Base-by-base conservation (phyloP, 2,329 filamentous ascomycete species). In the Bipolaris zeicola region DNA sequence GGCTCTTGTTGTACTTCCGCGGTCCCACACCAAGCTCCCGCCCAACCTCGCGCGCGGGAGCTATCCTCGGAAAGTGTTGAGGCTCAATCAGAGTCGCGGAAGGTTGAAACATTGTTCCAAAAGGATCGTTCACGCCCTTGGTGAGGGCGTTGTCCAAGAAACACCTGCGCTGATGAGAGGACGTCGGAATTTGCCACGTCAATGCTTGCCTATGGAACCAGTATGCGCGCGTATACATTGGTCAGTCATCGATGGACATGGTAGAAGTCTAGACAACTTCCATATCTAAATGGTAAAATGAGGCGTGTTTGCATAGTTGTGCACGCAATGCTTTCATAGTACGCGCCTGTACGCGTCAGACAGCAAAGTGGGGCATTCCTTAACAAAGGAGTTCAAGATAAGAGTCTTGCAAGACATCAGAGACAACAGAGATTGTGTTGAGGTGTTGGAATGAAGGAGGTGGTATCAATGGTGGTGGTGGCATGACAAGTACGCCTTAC, bases 31-130 rank as follows among this genome's bases (percentile, higher is more conserved):
- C 56, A 62, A 63, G 64, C 64, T 51, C 42, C 60, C 71, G 70
- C 63, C 70, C 65, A 70, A 54, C 58, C 69, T 74, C 64, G 72
- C 73, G 73, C 72, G 73, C 73, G 72, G 73, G 70, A 74, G 62
- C 71, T 71, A 74, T 69, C 59, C 63, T 71, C 68, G 65, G 70
- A 69, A 64, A 59, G 51, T 63, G 68, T 67, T 74, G 72, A 73
- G 70, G 70, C 70, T 72, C 71, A 70, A 74, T 72, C 63, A 72
- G 67, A 70, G 48, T 60, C 57, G 57, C 47, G 43, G 41, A 58
- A 55, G 44, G 38, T 49, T 60, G 63, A 63, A 61, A 64, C 59
- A 31, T n/a, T 33, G 38, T 46, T 49, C 51, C 28, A 44, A 31
- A 44, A 7, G 33, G 38, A 60, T 61, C 33, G 41, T 57, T 63